Evolutionary conservation across 2,329 filamentous ascomycete species (phyloP).

Genomic region (Coleophoma eucalyptorum): DNA sequence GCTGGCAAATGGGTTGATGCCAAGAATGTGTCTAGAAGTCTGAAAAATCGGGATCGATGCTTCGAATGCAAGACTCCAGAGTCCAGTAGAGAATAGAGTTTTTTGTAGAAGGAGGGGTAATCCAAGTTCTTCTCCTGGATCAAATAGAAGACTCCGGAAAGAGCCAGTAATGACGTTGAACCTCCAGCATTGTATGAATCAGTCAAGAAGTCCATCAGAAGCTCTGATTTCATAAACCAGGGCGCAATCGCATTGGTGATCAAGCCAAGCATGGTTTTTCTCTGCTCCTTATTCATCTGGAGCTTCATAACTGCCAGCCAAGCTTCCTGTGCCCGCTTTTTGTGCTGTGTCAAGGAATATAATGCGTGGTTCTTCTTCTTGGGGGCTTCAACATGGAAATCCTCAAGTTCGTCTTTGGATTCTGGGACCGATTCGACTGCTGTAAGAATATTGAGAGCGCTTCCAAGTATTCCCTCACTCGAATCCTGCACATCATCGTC

Average conservation of each 20-base stretch:
- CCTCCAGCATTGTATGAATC: conserved; percentile 87
- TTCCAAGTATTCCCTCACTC: conserved; percentile 40
- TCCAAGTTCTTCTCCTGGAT: conserved; percentile 93
- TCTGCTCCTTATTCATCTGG: conserved; percentile 65
- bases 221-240: conserved; percentile 84
- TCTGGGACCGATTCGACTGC: conserved; percentile 68
- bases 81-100: conserved; percentile 91
- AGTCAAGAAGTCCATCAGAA: conserved; percentile 95
- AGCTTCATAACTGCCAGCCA: conserved; percentile 77
- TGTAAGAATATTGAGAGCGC: conserved; percentile 58
- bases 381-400: conserved; percentile 64
- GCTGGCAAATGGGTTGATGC: conserved; percentile 89
- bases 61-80: conserved; percentile 86
- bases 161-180: conserved; percentile 78
- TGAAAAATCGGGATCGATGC: conserved; percentile 89
- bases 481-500: conserved; percentile 22
- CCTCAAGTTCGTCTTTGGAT: conserved; percentile 60
- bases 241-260: conserved; percentile 78
- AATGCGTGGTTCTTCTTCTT: conserved; percentile 65
- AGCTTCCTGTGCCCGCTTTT: conserved; percentile 76
- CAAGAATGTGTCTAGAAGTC: conserved; percentile 86
- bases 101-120: conserved; percentile 90
- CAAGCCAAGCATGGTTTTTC: conserved; percentile 72
- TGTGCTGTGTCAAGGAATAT: conserved; percentile 65
- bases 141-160: conserved; percentile 92